phyloP scores from a whole-genome alignment of 176 grass and related monocot species.

The Avena eriantha region DNA sequence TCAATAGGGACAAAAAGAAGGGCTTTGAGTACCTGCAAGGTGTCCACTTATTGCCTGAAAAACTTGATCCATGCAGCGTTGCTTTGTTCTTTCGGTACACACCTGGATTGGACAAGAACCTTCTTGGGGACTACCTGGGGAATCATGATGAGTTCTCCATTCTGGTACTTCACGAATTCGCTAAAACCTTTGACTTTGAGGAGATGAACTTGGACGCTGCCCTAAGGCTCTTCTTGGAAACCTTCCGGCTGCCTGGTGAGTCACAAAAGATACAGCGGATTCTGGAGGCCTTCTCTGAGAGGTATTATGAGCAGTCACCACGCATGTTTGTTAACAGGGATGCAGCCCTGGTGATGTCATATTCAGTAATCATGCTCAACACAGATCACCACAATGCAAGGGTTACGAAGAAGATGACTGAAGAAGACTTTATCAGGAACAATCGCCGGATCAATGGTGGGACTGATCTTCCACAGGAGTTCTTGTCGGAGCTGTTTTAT shows the following conservation, averaged over 20 bases:
- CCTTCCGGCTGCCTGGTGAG: slow-evolving; percentile 93
- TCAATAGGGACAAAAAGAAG: slow-evolving; percentile 92
- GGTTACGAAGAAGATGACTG: slow-evolving; percentile 99
- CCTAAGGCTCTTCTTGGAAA: slow-evolving; percentile 95
- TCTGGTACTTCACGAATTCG: slow-evolving; percentile 87
- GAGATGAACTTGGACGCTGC: slow-evolving; percentile 94
- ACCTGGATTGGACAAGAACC: slow-evolving; percentile 88
- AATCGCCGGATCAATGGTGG: slow-evolving; percentile 95
- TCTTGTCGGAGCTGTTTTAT: slow-evolving; percentile 76
- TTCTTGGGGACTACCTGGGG: slow-evolving; percentile 94
- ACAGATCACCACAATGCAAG: slow-evolving; percentile 95
- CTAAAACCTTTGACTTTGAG: slow-evolving; percentile 92
- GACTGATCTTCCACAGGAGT: slow-evolving; percentile 86
- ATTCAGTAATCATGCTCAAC: slow-evolving; percentile 97
- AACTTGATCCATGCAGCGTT: slow-evolving; percentile 83
- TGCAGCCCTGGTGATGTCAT: slow-evolving; percentile 87
- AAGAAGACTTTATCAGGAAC: slow-evolving; percentile 98
- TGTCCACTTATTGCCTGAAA: slow-evolving; percentile 90
- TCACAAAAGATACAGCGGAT: slow-evolving; percentile 98
- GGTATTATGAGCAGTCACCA: slow-evolving; percentile 93
- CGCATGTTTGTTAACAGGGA: slow-evolving; percentile 89
- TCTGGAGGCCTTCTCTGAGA: slow-evolving; percentile 94
- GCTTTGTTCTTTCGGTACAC: slow-evolving; percentile 89
- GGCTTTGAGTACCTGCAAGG: slow-evolving; percentile 94
- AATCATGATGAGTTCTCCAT: slow-evolving; percentile 96